Evolutionary conservation across 352 stramenopile genomes (phyloP), one percentile per base, ranked within the genome.

Genomic region (Globisporangium takayamanum): DNA sequence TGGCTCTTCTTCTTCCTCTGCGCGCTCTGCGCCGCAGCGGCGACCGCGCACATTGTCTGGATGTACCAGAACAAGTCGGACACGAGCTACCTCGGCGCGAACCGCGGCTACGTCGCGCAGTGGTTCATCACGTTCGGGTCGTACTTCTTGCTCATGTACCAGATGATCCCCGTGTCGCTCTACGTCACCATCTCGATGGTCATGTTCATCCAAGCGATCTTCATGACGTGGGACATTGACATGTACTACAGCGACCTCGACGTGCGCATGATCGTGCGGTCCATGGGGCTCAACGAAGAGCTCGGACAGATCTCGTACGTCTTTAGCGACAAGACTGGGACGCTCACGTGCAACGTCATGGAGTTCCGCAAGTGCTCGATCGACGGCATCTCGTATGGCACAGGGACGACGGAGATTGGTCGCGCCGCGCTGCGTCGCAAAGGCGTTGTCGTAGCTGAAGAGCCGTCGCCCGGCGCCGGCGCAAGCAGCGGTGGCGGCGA

Each of bases 131-230:
- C 90, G 15, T 90, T 97, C 57, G 74, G 94, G 28, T 87, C 83
- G 54, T 99, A 98, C 76, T 91, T 99, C 36, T 77, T 98, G 20
- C 79, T 99, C 46, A 94, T 98, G 76, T 97, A 91, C 73, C 94
- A 98, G 68, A 97, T 99, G 78, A 96, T 99, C 36, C 97, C 97
- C 16, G 82, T 99, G 33, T 98, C 90, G 68, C 84, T 99, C 14
- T 99, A 99, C 69, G 95, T 99, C 42, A 98, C 94, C 0, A 95
- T 99, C 18, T 95, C 97, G 65, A 89, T 98, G 51, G 89, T 97
- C 49, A 98, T 96, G 69, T 96, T 98, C 57, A 89, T 94, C 53
- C 92, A 98, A 69, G 82, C 92, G 37, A 88, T 96, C 56, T 97
- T 98, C 66, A 92, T 99, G 70, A 89, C 93, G 4, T 93, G 74